Evolutionary conservation across 257 asterid genomes (phyloP).

Genomic region (Solanum bulbocastanum): DNA sequence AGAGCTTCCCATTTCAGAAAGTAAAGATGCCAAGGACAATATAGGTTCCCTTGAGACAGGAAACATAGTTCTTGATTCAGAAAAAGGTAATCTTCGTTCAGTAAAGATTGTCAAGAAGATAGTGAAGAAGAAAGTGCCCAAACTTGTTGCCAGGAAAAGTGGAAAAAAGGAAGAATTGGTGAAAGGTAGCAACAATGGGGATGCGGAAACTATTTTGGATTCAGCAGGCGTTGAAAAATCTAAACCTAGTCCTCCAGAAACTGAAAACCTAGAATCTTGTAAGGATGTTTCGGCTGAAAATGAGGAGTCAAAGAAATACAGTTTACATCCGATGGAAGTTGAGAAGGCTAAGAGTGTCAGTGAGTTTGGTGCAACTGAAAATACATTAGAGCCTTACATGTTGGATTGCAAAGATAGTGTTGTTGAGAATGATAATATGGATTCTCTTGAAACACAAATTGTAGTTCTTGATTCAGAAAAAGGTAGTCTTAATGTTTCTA

Average conservation of each 20-base stretch:
- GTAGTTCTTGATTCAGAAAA: not conserved
- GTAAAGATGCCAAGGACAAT: slow-evolving; percentile 3
- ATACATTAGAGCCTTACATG: not conserved
- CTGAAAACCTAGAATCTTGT: not conserved
- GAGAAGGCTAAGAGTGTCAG: not conserved
- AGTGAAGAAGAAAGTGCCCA: slow-evolving; percentile 57
- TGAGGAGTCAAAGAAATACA: slow-evolving; percentile 2
- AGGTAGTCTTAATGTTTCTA: not conserved
- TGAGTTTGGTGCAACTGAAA: not conserved
- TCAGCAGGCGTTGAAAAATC: not conserved
- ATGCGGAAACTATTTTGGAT: not conserved
- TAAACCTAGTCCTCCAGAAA: not conserved
- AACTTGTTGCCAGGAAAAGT: slow-evolving; percentile 18
- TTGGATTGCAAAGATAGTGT: not conserved
- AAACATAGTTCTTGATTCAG: not conserved
- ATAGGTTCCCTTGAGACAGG: not conserved
- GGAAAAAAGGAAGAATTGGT: slow-evolving; percentile 7
- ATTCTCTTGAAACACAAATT: not conserved
- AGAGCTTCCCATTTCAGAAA: not conserved
- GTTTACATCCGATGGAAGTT: slow-evolving; percentile 7
- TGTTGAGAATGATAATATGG: slow-evolving; percentile 2
- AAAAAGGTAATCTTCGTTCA: not conserved
- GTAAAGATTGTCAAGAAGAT: slow-evolving; percentile 50
- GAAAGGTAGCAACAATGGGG: not conserved
- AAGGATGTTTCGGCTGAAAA: slow-evolving; percentile 3